Percentiles rank a stretch among this genome's conserved stretches.
phyloP scores from a whole-genome alignment of 768 basidiomycete species.

The Trametes coccinea region DNA sequence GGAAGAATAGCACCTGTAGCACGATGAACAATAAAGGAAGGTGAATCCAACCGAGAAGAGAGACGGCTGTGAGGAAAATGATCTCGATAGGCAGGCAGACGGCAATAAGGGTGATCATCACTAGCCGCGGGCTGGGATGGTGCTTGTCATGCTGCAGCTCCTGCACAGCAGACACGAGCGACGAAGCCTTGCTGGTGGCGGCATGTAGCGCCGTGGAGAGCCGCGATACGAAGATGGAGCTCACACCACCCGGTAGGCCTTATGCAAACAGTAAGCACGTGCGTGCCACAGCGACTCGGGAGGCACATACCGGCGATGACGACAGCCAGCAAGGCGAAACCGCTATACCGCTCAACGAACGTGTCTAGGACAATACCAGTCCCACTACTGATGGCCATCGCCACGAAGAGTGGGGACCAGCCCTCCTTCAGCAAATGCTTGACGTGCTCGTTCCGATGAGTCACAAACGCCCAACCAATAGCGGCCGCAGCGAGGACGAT shows the following conservation, averaged over 20 bases:
- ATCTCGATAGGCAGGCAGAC: constrained; percentile 83
- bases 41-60: constrained; percentile 74
- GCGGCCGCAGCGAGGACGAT: constrained; percentile 51
- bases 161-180: constrained; percentile 21
- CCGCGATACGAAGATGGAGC: constrained; percentile 88
- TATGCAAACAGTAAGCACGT: background rate
- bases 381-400: constrained; percentile 84
- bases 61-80: constrained; percentile 68
- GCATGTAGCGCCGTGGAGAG: constrained; percentile 87
- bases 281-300: background rate
- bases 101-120: constrained; percentile 66
- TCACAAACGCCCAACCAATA: constrained; percentile 51
- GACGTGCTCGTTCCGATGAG: constrained; percentile 67
- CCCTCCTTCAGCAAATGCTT: constrained; percentile 76
- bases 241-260: constrained; percentile 88
- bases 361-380: constrained; percentile 91
- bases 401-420: constrained; percentile 89
- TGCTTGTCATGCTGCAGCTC: constrained; percentile 15
- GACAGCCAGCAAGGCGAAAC: constrained; percentile 84
- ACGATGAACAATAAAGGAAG: constrained; percentile 68
- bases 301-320: constrained; percentile 74
- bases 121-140: constrained; percentile 46
- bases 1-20: constrained; percentile 70
- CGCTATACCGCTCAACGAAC: constrained; percentile 85
- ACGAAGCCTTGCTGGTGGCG: constrained; percentile 37